Evolutionary conservation across 208 protist genomes (phyloP).

Genomic region (Trypanosoma caninum): DNA sequence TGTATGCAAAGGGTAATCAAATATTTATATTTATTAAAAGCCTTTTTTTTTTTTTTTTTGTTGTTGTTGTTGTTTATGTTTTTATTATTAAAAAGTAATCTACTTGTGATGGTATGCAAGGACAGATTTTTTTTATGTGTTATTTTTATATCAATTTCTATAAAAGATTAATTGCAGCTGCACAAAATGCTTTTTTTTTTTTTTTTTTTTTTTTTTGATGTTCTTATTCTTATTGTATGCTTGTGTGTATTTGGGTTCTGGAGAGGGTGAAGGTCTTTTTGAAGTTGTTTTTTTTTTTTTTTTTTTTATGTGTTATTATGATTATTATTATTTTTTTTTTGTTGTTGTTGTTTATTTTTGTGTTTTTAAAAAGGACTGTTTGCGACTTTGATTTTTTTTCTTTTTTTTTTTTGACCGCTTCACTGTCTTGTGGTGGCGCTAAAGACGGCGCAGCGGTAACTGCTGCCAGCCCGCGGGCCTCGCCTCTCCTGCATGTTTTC

Average conservation of each 20-base stretch:
- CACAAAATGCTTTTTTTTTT: neutral
- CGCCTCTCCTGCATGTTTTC: slow-evolving; percentile 50
- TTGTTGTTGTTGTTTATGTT: no score
- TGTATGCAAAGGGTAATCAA: neutral
- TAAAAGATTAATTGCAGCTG: no score
- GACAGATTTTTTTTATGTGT: neutral
- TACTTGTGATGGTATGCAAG: neutral
- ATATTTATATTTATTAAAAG: slow-evolving; percentile 1
- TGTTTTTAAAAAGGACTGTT: neutral
- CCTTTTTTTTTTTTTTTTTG: neutral
- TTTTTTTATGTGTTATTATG: neutral
- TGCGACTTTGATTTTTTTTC: neutral
- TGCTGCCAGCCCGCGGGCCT: slow-evolving; percentile 11
- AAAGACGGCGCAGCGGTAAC: neutral
- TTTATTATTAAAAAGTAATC: no score
- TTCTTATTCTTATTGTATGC: neutral
- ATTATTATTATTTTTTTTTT: slow-evolving; percentile 18
- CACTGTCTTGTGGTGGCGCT: neutral
- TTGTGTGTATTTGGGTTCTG: neutral
- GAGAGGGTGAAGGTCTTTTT: neutral
- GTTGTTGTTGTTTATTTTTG: neutral
- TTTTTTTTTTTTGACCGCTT: slow-evolving; percentile 6
- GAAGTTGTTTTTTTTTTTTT: neutral
- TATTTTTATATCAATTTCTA: no score
- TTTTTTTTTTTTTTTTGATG: slow-evolving; percentile 12